These are phyloP conservation scores for Podila horticola DNA, from an alignment of 192 early-diverging fungal species.

Conservation along the genomic window DNA sequence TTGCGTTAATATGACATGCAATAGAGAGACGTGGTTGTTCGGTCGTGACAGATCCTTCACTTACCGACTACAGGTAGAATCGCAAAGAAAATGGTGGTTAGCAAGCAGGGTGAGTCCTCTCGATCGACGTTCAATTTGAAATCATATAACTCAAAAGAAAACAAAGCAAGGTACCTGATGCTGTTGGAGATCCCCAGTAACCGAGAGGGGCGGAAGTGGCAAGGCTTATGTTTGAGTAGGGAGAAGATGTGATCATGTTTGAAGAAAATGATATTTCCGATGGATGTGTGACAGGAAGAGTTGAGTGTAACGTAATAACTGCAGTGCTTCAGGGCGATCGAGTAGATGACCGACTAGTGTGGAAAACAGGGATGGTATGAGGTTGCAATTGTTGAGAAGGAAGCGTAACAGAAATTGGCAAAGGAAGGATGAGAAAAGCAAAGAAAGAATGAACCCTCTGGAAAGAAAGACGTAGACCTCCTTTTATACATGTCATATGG, in stretches of 20 bases:
- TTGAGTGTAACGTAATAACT: too few relatives aligned
- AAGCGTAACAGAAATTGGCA: too few relatives aligned
- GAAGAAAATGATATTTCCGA: not conserved
- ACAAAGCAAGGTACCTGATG: constrained; percentile 18
- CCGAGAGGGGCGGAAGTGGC: constrained; percentile 6
- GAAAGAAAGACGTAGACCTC: too few relatives aligned
- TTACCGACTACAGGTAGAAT: constrained; percentile 18
- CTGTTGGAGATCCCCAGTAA: constrained; percentile 36
- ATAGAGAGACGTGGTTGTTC: too few relatives aligned
- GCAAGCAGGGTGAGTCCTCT: not conserved
- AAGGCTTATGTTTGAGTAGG: constrained; percentile 19
- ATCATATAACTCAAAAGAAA: not conserved
- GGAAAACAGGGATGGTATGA: too few relatives aligned
- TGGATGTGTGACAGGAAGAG: not conserved
- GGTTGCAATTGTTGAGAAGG: too few relatives aligned
- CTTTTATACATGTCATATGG: too few relatives aligned
- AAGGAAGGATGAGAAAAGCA: too few relatives aligned
- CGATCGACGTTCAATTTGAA: not conserved
- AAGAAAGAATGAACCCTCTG: too few relatives aligned
- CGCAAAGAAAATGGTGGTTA: not conserved
- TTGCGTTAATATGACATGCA: too few relatives aligned
- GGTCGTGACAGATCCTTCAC: not conserved
- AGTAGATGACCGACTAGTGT: too few relatives aligned
- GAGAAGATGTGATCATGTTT: constrained; percentile 6
- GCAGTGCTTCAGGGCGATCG: too few relatives aligned